Evolutionary conservation across 768 basidiomycete genomes (phyloP), one percentile per base, ranked within the genome.

Genomic region (Lentinula sp.): DNA sequence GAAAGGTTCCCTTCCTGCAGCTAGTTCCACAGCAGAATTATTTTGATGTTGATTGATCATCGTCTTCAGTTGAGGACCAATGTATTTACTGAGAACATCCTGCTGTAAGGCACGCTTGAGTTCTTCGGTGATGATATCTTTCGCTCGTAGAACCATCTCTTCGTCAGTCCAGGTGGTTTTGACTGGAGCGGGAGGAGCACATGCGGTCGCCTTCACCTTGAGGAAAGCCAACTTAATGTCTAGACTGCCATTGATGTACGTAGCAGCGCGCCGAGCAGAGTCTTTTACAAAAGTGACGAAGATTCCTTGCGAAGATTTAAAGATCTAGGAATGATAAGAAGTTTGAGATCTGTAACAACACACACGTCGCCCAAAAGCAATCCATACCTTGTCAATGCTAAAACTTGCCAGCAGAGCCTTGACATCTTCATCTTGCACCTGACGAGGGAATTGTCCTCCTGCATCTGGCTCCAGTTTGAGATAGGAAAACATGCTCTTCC

Each of bases 251-350:
- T 74, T 76, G 39, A 95, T 80, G 3, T 91, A 85, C 65, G 83
- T 81, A 8, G 80, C 79, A 0, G 92, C 90, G 3, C 87, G 78
- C 5, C 84, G 77, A 0, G 94, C 94, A 0, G 81, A 70, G 59
- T 83, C 83, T 2, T 77, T 69, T 4, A 84, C 82, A 70, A 97
- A 98, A 3, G 93, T 89, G 64, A 95, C 81, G 68, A 94, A 95
- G 79, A 91, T 88, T 9, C 86, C 89, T 1, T 75, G 73, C 55
- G 82, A 80, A 69, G 90, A 89, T 63, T 84, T 82, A 1, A 93
- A 75, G 31, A 95, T 79, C 89, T 92, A 60, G 0, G 16, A 45
- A 45, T 18, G n/a, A n/a, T 16, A 2, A 48, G 37, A 39, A 39
- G 3, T 8, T 39, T 39, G 37, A 28, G 28, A 28, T 28, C 28